Evolutionary conservation across 2,329 filamentous ascomycete species (phyloP).

Genomic region (Massarina eburnea): DNA sequence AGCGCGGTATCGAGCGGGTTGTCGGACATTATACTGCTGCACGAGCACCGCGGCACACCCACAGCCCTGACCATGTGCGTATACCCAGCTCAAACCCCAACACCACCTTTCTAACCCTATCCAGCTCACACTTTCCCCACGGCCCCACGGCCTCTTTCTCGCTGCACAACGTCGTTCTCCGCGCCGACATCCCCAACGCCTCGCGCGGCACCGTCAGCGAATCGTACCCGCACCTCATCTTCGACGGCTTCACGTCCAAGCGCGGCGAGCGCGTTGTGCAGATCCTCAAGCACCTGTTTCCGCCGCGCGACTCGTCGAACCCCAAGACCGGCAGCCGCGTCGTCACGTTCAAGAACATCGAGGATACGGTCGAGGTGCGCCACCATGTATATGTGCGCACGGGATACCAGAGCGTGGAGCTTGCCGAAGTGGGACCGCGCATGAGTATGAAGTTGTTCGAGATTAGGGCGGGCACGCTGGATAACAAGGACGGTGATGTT

Average conservation of each 20-base stretch:
- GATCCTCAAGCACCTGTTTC: conserved; percentile 91
- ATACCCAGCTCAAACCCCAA: not conserved
- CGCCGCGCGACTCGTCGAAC: conserved; percentile 73
- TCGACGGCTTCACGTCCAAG: conserved; percentile 85
- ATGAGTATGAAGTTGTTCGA: conserved; percentile 98
- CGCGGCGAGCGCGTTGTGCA: conserved; percentile 83
- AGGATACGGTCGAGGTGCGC: conserved; percentile 83
- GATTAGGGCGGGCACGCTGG: conserved; percentile 85
- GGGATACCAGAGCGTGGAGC: conserved; percentile 75
- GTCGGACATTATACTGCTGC: conserved; percentile 71
- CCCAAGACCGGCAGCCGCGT: conserved; percentile 83
- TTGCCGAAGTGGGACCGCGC: conserved; percentile 62
- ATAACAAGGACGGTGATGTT: conserved; percentile 92
- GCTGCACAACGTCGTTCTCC: conserved; percentile 87
- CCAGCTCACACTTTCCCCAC: conserved; percentile 76
- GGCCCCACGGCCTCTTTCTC: conserved; percentile 87
- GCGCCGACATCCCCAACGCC: conserved; percentile 88
- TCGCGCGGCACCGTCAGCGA: conserved; percentile 87
- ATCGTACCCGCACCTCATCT: conserved; percentile 90
- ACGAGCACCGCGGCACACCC: conserved; percentile 90
- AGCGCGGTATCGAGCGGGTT: conserved; percentile 80
- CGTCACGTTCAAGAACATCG: conserved; percentile 83
- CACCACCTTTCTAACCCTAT: not conserved
- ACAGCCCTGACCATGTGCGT: conserved; percentile 49
- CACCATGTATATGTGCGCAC: conserved; percentile 95